Percentiles rank a stretch among this genome's conserved stretches.
Evolutionary conservation across 352 stramenopile species (phyloP).

Genomic region (Phytophthora idaei): DNA sequence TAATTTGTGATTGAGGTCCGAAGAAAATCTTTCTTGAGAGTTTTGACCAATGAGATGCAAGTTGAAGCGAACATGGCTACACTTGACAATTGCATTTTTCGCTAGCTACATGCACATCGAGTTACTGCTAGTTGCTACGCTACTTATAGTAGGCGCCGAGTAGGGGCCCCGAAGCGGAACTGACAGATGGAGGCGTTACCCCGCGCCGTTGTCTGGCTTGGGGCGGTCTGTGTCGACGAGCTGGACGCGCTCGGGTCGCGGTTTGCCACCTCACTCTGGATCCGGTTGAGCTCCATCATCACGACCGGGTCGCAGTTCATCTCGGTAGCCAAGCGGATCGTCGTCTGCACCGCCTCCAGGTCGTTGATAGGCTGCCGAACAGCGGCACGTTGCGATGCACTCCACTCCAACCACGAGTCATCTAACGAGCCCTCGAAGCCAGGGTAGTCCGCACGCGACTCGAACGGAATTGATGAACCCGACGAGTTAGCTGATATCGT

Average conservation of each 20-base stretch:
- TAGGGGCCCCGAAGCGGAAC: conserved; percentile 55
- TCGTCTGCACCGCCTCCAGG: conserved; percentile 62
- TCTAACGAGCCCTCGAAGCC: conserved; percentile 36
- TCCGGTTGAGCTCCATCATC: conserved; percentile 61
- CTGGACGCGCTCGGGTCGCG: conserved; percentile 19
- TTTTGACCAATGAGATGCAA: conserved; percentile 34
- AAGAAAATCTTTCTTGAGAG: conserved; percentile 23
- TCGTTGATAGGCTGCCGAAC: conserved; percentile 43
- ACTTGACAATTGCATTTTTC: background rate
- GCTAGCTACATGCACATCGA: background rate
- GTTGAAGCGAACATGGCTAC: conserved; percentile 36
- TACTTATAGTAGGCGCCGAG: conserved; percentile 37
- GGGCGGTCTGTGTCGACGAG: conserved; percentile 13
- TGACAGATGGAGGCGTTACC: conserved; percentile 49
- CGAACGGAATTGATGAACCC: conserved; percentile 14
- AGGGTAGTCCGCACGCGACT: conserved; percentile 6
- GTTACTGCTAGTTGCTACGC: background rate
- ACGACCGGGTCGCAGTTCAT: conserved; percentile 70
- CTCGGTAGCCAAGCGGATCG: conserved; percentile 62
- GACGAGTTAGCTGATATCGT: conserved; percentile 14
- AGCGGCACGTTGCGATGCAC: conserved; percentile 37
- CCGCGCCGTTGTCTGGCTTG: conserved; percentile 18
- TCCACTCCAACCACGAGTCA: conserved; percentile 60
- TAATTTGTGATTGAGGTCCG: conserved; percentile 23
- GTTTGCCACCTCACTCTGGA: conserved; percentile 49